These are phyloP conservation scores for Colletotrichum tropicicola DNA, from an alignment of 2,329 filamentous ascomycete species.

Conservation along the genomic window DNA sequence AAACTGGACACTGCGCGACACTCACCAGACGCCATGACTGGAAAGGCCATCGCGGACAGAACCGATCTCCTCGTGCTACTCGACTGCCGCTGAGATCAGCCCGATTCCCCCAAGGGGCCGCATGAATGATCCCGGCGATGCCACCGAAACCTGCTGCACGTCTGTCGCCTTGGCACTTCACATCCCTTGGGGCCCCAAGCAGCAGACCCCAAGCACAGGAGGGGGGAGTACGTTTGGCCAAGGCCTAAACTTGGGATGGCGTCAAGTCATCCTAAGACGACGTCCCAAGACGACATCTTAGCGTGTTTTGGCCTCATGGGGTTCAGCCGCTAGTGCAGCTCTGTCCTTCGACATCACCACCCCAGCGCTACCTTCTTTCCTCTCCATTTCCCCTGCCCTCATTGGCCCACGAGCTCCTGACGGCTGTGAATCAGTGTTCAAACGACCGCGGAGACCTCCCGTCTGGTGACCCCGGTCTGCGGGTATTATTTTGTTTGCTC, in stretches of 20 bases:
- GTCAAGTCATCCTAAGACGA: slow-evolving; percentile 14
- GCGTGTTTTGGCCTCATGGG: slow-evolving; percentile 26
- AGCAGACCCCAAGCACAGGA: too few species aligned
- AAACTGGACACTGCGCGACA: background rate
- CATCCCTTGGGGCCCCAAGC: background rate
- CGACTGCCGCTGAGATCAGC: background rate
- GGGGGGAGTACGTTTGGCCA: background rate
- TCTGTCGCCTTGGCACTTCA: slow-evolving; percentile 3
- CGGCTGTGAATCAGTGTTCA: slow-evolving; percentile 16
- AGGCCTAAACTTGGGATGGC: slow-evolving; percentile 10
- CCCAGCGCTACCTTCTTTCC: background rate
- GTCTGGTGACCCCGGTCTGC: slow-evolving; percentile 1
- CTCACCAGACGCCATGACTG: background rate
- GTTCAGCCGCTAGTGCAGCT: slow-evolving; percentile 1
- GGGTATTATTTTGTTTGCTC: slow-evolving; percentile 8
- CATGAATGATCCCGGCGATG: background rate
- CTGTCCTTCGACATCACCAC: background rate
- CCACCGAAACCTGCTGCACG: background rate
- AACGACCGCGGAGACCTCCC: slow-evolving; percentile 15
- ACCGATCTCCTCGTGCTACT: background rate
- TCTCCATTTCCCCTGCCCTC: background rate
- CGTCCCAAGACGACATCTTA: background rate
- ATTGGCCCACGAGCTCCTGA: slow-evolving; percentile 5
- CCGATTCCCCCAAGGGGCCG: background rate
- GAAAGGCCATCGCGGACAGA: background rate